phyloP scores from a whole-genome alignment of 2,329 filamentous ascomycete genomes.

The Ophiostoma novo-ulmi region DNA sequence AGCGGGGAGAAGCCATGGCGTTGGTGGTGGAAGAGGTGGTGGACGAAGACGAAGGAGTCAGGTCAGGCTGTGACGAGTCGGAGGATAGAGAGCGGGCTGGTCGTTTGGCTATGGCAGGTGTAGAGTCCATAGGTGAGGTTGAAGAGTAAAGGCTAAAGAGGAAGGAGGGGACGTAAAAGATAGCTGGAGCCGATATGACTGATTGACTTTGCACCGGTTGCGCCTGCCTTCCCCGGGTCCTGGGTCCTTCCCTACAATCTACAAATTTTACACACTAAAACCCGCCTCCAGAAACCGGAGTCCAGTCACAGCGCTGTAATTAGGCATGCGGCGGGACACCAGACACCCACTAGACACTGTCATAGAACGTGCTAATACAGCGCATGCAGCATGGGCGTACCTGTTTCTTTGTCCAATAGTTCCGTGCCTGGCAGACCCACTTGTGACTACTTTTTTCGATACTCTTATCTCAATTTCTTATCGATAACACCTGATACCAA shows the following conservation, averaged over 20 bases:
- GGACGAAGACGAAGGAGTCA: background rate
- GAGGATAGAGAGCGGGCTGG: slow-evolving; percentile 1
- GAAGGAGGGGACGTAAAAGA: background rate
- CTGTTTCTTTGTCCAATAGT: slow-evolving; percentile 17
- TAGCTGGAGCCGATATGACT: background rate
- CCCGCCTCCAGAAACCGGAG: slow-evolving; percentile 8
- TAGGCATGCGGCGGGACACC: slow-evolving; percentile 17
- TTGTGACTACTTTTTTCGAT: background rate
- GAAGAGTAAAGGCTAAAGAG: background rate
- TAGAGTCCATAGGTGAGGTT: slow-evolving; percentile 5
- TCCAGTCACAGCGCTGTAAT: slow-evolving; percentile 26
- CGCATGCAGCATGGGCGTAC: background rate
- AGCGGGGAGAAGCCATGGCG: slow-evolving; percentile 49
- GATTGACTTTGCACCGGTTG: slow-evolving; percentile 5
- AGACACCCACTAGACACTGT: background rate
- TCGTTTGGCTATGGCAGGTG: background rate
- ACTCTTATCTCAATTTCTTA: slow-evolving; percentile 2
- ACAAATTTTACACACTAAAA: slow-evolving; percentile 8
- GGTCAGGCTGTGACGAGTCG: slow-evolving; percentile 5
- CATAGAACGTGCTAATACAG: background rate
- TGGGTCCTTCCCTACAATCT: background rate
- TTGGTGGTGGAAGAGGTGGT: background rate
- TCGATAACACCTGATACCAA: slow-evolving; percentile 13
- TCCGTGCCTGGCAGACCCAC: background rate
- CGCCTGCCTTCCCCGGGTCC: slow-evolving; percentile 11